Base-by-base conservation (phyloP, 352 stramenopile species). In the Blastocystis sp. region DNA sequence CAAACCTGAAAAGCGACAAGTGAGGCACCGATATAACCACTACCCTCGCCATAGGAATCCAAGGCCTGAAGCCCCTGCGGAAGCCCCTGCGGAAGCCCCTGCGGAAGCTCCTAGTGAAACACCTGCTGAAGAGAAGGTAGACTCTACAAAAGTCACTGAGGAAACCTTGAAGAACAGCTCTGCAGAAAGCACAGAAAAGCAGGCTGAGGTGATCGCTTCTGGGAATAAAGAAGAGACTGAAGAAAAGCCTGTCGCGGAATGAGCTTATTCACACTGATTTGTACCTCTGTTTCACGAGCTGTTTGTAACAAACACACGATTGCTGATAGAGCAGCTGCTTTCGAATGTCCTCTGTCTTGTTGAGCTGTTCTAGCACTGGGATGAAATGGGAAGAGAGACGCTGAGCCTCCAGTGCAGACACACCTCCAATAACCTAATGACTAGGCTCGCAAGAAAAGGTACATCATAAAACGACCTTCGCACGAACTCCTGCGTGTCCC, bases 321-420 rank as follows among this genome's bases (percentile, higher is more conserved):
- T 18, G 29, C 8, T 29, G 50, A 9, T 13, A 47, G 29, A 84
- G 20, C 11, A 84, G 5, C 26, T 54, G 73, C 5, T 47, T 43
- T 47, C 73, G 54, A 15, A 53, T 66, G 39, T 84, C 53, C 39
- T 84, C 73, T 37, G 13, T 66, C 73, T 84, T 84, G 47, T 63
- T 84, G 18, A 84, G 20, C 26, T 84, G 53, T 47, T 84, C 73
- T 55, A 84, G 20, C 23, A 84, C 73, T 1, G 73, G 73, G 39
- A 84, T 39, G 55, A 84, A 84, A n/a, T 84, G 73, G 3, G 73
- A 84, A n/a, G 68, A 84, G 73, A 84, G 73, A 3, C 73, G 73
- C 47, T 66, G 59, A 50, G 62, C 73, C 56, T 84, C 73, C n/a
- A 84, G 23, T 18, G 26, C 9, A 26, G 73, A 84, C 13, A 53